These are phyloP conservation scores for Dacryopinax spathularia DNA, from an alignment of 768 basidiomycete genomes.

Conservation along the genomic window DNA sequence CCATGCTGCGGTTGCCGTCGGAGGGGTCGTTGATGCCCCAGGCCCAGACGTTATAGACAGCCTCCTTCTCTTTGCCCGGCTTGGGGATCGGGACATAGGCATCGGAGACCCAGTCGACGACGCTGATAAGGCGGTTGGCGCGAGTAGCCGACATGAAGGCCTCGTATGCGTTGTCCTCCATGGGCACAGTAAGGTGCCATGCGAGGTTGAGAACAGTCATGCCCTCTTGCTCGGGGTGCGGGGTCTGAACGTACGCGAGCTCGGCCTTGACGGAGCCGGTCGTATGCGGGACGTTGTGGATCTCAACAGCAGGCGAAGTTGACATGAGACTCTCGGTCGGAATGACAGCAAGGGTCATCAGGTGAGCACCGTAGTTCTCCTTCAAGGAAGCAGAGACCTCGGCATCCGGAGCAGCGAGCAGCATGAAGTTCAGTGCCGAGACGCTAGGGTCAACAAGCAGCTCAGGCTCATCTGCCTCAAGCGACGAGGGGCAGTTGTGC, in stretches of 20 bases:
- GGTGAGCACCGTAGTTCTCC: slow-evolving; percentile 35
- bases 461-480: slow-evolving; percentile 3
- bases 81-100: slow-evolving; percentile 28
- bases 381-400: slow-evolving; percentile 37
- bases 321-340: slow-evolving; percentile 32
- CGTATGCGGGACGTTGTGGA: slow-evolving; percentile 54
- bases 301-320: slow-evolving; percentile 21
- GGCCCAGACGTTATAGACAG: slow-evolving; percentile 54
- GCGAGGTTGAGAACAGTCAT: slow-evolving; percentile 52
- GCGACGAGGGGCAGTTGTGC: slow-evolving; percentile 11
- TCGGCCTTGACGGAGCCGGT: slow-evolving; percentile 68
- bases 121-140: slow-evolving; percentile 72
- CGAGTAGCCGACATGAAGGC: slow-evolving; percentile 57
- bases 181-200: slow-evolving; percentile 89
- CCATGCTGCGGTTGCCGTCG: slow-evolving; percentile 44
- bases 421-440: slow-evolving; percentile 66
- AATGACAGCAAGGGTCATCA: slow-evolving; percentile 14
- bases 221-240: slow-evolving; percentile 37
- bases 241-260: slow-evolving; percentile 71
- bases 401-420: slow-evolving; percentile 47
- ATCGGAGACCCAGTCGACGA: slow-evolving; percentile 91
- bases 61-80: slow-evolving; percentile 16
- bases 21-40: slow-evolving; percentile 81
- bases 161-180: slow-evolving; percentile 95
- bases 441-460: slow-evolving; percentile 26